Evolutionary conservation across 345 rosid genomes (phyloP).

Genomic region (Moringa oleifera): DNA sequence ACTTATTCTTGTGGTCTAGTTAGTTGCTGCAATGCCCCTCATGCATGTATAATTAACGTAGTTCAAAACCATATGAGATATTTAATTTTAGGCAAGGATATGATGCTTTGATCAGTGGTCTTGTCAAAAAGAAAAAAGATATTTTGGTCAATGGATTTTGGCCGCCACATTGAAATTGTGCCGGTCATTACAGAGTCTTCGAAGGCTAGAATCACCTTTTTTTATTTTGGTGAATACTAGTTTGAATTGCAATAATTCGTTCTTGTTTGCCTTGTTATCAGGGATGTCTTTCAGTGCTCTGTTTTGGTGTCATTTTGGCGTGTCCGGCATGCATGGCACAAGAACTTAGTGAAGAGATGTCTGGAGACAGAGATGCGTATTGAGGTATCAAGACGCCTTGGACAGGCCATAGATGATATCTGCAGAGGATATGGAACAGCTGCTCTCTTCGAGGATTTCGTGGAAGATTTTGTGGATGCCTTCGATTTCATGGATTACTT

Average conservation of each 20-base stretch:
- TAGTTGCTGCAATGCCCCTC: neutral
- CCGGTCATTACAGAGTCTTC: neutral
- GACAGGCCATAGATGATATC: slow-evolving; percentile 52
- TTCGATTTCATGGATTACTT: slow-evolving; percentile 76
- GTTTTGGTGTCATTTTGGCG: slow-evolving; percentile 85
- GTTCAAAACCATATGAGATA: neutral
- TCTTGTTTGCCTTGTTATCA: slow-evolving; percentile 30
- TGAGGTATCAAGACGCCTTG: slow-evolving; percentile 60
- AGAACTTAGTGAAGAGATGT: slow-evolving; percentile 82
- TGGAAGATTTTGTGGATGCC: slow-evolving; percentile 58
- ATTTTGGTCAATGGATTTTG: no score
- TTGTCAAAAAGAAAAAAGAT: no score
- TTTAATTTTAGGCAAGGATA: no score
- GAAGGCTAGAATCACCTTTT: neutral
- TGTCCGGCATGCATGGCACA: slow-evolving; percentile 82
- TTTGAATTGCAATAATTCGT: slow-evolving; percentile 2
- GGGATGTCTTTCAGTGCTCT: slow-evolving; percentile 94
- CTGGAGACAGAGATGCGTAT: slow-evolving; percentile 46
- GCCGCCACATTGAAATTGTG: neutral
- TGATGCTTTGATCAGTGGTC: no score
- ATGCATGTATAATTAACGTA: neutral
- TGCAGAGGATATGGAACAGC: slow-evolving; percentile 53
- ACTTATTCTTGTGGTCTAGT: neutral
- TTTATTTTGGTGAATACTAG: slow-evolving; percentile 3
- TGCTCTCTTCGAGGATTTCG: slow-evolving; percentile 41